phyloP scores from a whole-genome alignment of 1,284 basidiomycete species.

The Irpex lacteus region DNA sequence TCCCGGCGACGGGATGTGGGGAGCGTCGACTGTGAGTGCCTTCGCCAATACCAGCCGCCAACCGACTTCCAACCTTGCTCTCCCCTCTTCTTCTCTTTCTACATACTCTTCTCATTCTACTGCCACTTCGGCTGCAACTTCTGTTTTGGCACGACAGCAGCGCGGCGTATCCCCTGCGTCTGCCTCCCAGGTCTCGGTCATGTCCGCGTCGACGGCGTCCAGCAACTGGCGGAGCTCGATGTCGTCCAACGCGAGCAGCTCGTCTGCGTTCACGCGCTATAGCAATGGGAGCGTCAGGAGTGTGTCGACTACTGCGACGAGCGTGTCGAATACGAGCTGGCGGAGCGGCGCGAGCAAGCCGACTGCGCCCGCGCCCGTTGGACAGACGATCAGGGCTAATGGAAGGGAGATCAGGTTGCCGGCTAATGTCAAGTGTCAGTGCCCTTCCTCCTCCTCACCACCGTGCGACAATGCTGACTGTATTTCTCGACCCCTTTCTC shows the following conservation, averaged over 20 bases:
- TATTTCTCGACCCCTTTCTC: slow-evolving; percentile 7
- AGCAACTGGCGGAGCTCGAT: slow-evolving; percentile 75
- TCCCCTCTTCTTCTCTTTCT: neutral
- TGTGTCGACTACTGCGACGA: slow-evolving; percentile 74
- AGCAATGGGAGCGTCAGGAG: slow-evolving; percentile 73
- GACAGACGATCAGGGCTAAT: slow-evolving; percentile 1
- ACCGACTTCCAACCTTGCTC: neutral
- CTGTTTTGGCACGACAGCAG: slow-evolving; percentile 9
- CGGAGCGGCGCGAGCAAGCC: slow-evolving; percentile 38
- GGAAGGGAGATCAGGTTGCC: slow-evolving; percentile 33
- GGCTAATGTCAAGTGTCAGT: slow-evolving; percentile 79
- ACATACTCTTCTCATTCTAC: no score
- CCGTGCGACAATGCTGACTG: slow-evolving; percentile 2
- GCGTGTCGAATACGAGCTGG: slow-evolving; percentile 69
- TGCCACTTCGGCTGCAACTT: neutral
- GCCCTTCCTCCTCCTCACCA: slow-evolving; percentile 1
- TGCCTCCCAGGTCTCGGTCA: slow-evolving; percentile 48
- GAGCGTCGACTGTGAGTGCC: slow-evolving; percentile 15
- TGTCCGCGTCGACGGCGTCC: slow-evolving; percentile 57
- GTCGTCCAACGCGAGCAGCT: slow-evolving; percentile 51
- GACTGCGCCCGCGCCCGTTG: slow-evolving; percentile 11
- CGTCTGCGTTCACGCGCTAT: slow-evolving; percentile 68
- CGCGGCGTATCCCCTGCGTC: slow-evolving; percentile 53
- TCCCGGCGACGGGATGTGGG: slow-evolving; percentile 14
- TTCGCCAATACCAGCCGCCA: slow-evolving; percentile 14